phyloP scores from a whole-genome alignment of 306 rosid genomes.

The Dalbergia oliveri region DNA sequence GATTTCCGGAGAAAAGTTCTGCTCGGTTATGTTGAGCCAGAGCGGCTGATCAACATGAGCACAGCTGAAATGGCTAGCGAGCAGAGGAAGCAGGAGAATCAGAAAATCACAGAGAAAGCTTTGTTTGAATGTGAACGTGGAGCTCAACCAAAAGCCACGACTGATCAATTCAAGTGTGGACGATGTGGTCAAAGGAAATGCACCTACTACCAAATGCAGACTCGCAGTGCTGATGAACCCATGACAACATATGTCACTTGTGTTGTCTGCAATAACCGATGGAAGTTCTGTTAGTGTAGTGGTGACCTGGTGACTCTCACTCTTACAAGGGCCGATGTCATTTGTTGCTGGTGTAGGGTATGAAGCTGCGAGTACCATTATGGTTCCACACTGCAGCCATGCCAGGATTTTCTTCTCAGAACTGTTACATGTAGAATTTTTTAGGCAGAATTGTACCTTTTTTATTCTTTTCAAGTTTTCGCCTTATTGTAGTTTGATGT shows the following conservation, averaged over 20 bases:
- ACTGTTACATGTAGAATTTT: constrained; percentile 48
- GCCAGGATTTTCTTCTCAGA: constrained; percentile 45
- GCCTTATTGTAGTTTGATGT: constrained; percentile 37
- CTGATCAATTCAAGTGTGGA: constrained; percentile 93
- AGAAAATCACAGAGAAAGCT: constrained; percentile 77
- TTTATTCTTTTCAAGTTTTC: constrained; percentile 38
- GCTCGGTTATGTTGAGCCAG: constrained; percentile 75
- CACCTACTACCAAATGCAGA: constrained; percentile 98
- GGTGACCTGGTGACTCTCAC: constrained; percentile 31
- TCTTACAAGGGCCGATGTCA: constrained; percentile 32
- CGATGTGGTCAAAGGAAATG: constrained; percentile 91
- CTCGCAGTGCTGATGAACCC: constrained; percentile 99
- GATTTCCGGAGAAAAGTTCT: constrained; percentile 95
- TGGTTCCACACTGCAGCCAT: constrained; percentile 46
- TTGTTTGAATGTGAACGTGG: constrained; percentile 91
- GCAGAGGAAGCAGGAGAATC: constrained; percentile 74
- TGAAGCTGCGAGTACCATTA: constrained; percentile 48
- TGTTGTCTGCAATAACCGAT: constrained; percentile 82
- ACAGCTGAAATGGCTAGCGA: constrained; percentile 96
- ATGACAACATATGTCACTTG: constrained; percentile 99
- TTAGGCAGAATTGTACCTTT: constrained; percentile 47
- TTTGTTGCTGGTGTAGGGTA: constrained; percentile 52
- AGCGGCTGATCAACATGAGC: constrained; percentile 72
- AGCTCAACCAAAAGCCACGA: constrained; percentile 71
- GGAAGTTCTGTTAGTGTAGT: constrained; percentile 93